These are phyloP conservation scores for Penicillium turbatum DNA, from an alignment of 495 filamentous ascomycete species.

Conservation along the genomic window DNA sequence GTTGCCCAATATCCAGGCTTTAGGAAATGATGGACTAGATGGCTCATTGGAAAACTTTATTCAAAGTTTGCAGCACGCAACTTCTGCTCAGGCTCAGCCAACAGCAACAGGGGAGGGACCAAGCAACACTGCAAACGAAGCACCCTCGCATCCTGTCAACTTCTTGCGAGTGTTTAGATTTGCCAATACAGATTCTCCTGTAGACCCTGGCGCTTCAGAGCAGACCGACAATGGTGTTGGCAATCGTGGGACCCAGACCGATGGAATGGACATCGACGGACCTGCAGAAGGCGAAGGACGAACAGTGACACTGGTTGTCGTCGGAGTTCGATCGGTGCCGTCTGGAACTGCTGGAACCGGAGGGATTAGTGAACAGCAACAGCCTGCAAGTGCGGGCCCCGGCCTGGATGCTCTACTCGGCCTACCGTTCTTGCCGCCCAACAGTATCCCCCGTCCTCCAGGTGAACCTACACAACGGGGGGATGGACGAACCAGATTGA, in stretches of 20 bases:
- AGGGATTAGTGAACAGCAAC: constrained; percentile 41
- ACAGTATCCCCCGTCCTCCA: constrained; percentile 44
- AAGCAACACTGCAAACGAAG: constrained; percentile 24
- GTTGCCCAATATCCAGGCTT: constrained; percentile 53
- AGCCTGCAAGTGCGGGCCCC: constrained; percentile 32
- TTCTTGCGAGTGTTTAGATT: constrained; percentile 60
- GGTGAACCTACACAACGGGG: constrained; percentile 32
- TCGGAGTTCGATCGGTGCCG: constrained; percentile 67
- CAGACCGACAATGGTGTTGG: constrained; percentile 18
- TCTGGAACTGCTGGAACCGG: constrained; percentile 50
- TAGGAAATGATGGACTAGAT: constrained; percentile 54
- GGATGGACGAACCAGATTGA: constrained; percentile 48
- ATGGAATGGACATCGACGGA: constrained; percentile 41
- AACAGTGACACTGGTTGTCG: constrained; percentile 65
- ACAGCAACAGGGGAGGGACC: constrained; percentile 30
- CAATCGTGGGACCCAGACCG: constrained; percentile 11
- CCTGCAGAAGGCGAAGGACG: constrained; percentile 53
- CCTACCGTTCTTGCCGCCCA: constrained; percentile 57
- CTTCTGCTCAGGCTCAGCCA: constrained; percentile 42
- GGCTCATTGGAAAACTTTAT: constrained; percentile 55
- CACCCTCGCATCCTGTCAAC: constrained; percentile 49
- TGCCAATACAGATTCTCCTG: constrained; percentile 43
- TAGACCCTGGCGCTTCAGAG: constrained; percentile 17
- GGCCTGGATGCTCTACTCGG: constrained; percentile 47
- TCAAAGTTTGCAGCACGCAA: constrained; percentile 52